Conservation (phyloP, 805 yeast genomes). For the Barnettozyma siamensis region DNA sequence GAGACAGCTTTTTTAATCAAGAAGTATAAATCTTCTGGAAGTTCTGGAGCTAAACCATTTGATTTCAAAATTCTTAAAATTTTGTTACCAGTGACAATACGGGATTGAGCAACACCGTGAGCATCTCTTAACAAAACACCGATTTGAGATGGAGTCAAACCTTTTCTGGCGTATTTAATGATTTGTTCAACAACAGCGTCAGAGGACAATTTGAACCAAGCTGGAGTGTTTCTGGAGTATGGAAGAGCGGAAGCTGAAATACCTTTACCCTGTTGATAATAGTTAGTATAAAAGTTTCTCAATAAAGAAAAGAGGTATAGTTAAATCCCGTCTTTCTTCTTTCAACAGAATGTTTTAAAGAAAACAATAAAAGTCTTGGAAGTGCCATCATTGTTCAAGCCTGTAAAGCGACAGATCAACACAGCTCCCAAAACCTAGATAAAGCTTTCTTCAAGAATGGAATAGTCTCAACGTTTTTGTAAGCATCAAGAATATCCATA, state of each 20-base stretch:
- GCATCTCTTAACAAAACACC: constrained; percentile 99
- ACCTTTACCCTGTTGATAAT: constrained; percentile 82
- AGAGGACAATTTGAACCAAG: constrained; percentile 98
- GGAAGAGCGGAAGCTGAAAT: constrained; percentile 98
- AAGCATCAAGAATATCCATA: constrained; percentile 1
- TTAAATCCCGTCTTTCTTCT: not conserved
- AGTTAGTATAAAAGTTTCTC: constrained; percentile 35
- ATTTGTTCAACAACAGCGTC: constrained; percentile 97
- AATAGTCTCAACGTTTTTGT: not conserved
- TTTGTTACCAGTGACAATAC: constrained; percentile 98
- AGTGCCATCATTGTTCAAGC: not conserved
- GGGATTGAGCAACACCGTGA: constrained; percentile 98
- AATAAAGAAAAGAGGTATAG: not conserved
- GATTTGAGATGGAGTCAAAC: constrained; percentile 98
- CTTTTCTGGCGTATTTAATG: constrained; percentile 99
- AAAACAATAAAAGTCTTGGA: not conserved
- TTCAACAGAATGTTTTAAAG: constrained; percentile 7
- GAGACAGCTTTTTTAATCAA: constrained; percentile 99
- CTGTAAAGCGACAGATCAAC: not conserved
- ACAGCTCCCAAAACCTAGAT: not conserved
- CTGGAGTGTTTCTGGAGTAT: constrained; percentile 97
- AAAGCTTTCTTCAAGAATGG: constrained; percentile 6
- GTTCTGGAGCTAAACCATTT: constrained; percentile 99
- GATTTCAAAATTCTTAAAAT: constrained; percentile 98
- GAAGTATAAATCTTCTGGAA: constrained; percentile 99